Evolutionary conservation across 2,329 filamentous ascomycete genomes (phyloP), one percentile per base, ranked within the genome.

Genomic region (Chaetomium strumarium): DNA sequence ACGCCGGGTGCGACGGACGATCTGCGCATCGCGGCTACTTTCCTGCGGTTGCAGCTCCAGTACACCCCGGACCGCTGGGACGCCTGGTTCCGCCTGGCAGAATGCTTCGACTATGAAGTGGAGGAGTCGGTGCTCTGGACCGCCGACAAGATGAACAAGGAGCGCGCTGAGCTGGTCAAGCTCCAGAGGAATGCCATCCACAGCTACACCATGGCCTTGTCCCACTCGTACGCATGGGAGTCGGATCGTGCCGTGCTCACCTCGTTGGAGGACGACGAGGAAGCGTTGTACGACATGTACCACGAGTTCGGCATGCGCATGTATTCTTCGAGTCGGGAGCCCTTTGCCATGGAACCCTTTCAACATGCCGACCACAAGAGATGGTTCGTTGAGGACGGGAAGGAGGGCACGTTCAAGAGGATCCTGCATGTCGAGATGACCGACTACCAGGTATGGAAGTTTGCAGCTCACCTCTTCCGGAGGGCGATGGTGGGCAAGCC

Each of bases 91-190:
- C 81, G 89, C 12, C 78, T 95, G 20, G 90, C 86, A 0, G 90
- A 95, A 67, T 89, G 87, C 45, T 91, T 90, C 63, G 90, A 96
- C 67, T 86, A 88, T 46, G 90, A 95, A 62, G 74, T 95, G 13
- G 90, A 96, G 57, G 90, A 96, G 67, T 82, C 85, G 7, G 87
- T 95, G 5, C 80, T 91, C 5, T 95, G 90, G 90, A 87, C 85
- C 17, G 88, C 90, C 1, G 90, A 95, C 60, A 95, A 95, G 68
- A 85, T 95, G 70, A 95, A 95, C 69, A 92, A 87, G 65, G 85
- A 86, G 62, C 83, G 86, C 51, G 72, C 75, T 4, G 89, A 95
- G 53, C 70, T 95, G 41, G 79, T 90, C 20, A 83, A 81, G 47
- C 80, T 87, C 55, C 89, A 96, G 66, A 81, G 89, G 31, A 83